phyloP scores from a whole-genome alignment of 345 rosid genomes.

The Aurinia saxatilis region DNA sequence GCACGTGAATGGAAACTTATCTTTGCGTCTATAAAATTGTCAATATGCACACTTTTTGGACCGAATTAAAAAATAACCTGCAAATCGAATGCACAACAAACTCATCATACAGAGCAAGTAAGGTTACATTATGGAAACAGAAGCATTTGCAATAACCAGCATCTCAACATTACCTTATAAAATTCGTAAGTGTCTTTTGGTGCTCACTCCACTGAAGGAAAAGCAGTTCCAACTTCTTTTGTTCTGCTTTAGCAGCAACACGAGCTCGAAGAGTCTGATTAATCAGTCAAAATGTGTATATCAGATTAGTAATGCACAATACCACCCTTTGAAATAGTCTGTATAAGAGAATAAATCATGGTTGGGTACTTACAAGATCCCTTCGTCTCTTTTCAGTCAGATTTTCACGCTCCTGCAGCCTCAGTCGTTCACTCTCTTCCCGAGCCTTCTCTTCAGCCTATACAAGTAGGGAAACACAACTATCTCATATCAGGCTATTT shows the following conservation, averaged over 20 bases:
- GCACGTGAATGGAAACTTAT: slow-evolving; percentile 90
- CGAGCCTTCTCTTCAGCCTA: slow-evolving; percentile 91
- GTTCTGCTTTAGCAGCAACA: slow-evolving; percentile 92
- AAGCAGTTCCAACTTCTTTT: slow-evolving; percentile 90
- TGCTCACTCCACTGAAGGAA: slow-evolving; percentile 98
- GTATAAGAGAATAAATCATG: not conserved
- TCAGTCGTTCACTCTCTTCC: slow-evolving; percentile 85
- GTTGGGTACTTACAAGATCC: slow-evolving; percentile 67
- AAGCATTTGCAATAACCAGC: not conserved
- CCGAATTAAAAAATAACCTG: slow-evolving; percentile 99
- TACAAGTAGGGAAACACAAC: not conserved
- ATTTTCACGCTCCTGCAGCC: slow-evolving; percentile 84
- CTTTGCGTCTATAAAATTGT: slow-evolving; percentile 88
- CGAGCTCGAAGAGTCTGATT: slow-evolving; percentile 84
- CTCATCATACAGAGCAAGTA: not conserved
- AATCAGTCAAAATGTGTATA: not conserved
- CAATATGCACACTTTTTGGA: slow-evolving; percentile 94
- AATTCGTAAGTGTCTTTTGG: slow-evolving; percentile 77
- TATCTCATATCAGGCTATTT: not conserved
- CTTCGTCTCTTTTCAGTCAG: slow-evolving; percentile 75
- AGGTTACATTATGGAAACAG: not conserved
- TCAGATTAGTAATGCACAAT: slow-evolving; percentile 11
- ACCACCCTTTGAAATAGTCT: not conserved
- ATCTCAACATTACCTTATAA: slow-evolving; percentile 58
- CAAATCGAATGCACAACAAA: slow-evolving; percentile 23